Base-by-base conservation (phyloP, 352 stramenopile genomes). In the Phytophthora agathidicida region DNA sequence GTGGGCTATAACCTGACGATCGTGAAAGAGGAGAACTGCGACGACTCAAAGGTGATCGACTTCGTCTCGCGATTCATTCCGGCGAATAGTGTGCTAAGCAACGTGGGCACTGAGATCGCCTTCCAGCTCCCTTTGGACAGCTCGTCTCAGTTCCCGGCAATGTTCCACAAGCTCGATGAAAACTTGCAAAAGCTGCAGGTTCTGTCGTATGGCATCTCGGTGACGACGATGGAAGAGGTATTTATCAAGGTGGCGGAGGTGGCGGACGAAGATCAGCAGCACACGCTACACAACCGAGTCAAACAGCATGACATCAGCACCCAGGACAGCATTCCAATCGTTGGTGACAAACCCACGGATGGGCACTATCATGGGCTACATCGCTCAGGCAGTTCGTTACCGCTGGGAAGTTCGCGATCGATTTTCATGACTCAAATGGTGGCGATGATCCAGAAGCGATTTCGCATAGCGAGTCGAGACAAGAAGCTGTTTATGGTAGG, bases 141-240 rank as follows among this genome's bases (percentile, higher is more conserved):
- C 22, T 77, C 77, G 7, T 37, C 49, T 2, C 33, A 59, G 17
- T 93, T 94, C 51, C 49, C 71, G 10, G 45, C 24, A 14, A 67
- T 93, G 28, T 85, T 94, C 55, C 58, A 49, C 17, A 65, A 72
- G 9, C 41, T 93, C 17, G 85, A 94, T 23, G 20, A 57, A 1
- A 36, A 68, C 7, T 30, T 86, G 13, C 14, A 42, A 8, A 48
- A 53, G 3, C 47, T 96, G 5, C 57, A 60, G 5, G 30, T 83
- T 16, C 41, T 74, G 0, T 79, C 71, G 45, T 87, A 83, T 24
- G 73, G 72, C 11, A 80, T 87, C 22, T 94, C 87, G 23, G 95
- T 98, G 24, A 91, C 83, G 22, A 89, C 83, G 14, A 62, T 93
- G 46, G 83, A 93, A 38, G 78, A 91, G 53, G 83, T 93, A 6